phyloP scores from a whole-genome alignment of 768 basidiomycete species.

The Ramaria rubella region DNA sequence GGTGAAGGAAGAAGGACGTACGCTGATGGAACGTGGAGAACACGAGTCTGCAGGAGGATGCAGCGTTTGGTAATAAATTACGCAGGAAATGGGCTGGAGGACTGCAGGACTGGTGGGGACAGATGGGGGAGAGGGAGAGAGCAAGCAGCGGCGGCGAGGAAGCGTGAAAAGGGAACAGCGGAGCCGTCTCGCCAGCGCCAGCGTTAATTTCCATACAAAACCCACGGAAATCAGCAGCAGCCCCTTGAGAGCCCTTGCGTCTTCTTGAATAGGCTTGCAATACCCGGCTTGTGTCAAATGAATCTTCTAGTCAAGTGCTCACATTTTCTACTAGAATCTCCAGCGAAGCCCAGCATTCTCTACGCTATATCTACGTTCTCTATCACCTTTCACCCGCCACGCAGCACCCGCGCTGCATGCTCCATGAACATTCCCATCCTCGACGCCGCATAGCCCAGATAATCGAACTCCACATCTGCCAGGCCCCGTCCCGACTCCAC shows the following conservation, averaged over 20 bases:
- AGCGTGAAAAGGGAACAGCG: slow-evolving; percentile 1
- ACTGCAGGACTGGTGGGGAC: neutral
- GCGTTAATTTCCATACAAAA: neutral
- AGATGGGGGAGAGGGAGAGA: neutral
- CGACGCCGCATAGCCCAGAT: slow-evolving; percentile 71
- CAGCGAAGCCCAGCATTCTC: no score
- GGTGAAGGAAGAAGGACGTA: neutral
- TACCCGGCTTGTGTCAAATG: no score
- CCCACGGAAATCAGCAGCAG: neutral
- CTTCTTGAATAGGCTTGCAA: no score
- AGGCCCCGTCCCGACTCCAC: slow-evolving; percentile 32
- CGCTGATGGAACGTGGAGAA: slow-evolving; percentile 2
- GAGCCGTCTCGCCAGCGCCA: neutral
- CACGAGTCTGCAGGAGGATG: neutral
- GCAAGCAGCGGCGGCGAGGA: neutral
- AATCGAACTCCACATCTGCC: slow-evolving; percentile 68
- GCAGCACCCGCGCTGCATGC: neutral
- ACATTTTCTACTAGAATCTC: no score
- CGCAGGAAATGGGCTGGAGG: neutral
- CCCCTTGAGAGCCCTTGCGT: no score
- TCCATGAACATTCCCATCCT: slow-evolving; percentile 54
- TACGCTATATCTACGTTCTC: neutral
- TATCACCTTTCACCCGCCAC: neutral
- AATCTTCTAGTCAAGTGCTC: no score
- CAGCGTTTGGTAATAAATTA: neutral